phyloP scores from a whole-genome alignment of 2,329 filamentous ascomycete genomes.

The Paracoccidioides brasiliensis region DNA sequence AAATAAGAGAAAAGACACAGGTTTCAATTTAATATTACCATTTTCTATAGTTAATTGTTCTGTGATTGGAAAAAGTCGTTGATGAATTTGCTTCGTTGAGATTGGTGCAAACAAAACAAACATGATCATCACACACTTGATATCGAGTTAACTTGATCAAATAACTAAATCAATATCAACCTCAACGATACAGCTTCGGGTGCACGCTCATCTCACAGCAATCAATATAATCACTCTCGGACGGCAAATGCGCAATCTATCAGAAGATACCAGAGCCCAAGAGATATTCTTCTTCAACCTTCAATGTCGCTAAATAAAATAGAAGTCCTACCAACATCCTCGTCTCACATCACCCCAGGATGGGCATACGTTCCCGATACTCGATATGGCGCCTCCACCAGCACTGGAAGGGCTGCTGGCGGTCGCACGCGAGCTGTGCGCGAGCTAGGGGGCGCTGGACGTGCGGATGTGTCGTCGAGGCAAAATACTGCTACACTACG shows the following conservation, averaged over 20 bases:
- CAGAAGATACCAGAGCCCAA: background rate
- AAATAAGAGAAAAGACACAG: background rate
- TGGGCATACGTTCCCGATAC: constrained; percentile 87
- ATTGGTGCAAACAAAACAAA: background rate
- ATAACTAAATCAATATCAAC: too few relatives aligned
- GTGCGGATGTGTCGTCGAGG: constrained; percentile 57
- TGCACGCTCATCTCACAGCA: too few relatives aligned
- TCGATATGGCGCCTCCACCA: constrained; percentile 43
- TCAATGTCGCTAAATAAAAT: constrained; percentile 50
- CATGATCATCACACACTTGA: background rate
- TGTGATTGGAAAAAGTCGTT: background rate
- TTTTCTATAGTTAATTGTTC: too few relatives aligned
- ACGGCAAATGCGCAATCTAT: background rate
- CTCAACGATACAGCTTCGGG: too few relatives aligned
- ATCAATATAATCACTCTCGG: too few relatives aligned
- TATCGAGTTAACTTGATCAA: too few relatives aligned
- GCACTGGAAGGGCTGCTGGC: constrained; percentile 36
- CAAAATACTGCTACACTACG: constrained; percentile 71
- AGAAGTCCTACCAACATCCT: constrained; percentile 62
- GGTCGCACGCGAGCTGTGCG: constrained; percentile 59
- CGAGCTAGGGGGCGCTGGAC: constrained; percentile 39
- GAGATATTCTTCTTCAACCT: constrained; percentile 9
- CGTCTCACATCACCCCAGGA: constrained; percentile 60
- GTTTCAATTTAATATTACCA: too few relatives aligned
- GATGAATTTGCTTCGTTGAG: background rate